These are phyloP conservation scores for Collariella sp. DNA, from an alignment of 495 filamentous ascomycete genomes.

Conservation along the genomic window DNA sequence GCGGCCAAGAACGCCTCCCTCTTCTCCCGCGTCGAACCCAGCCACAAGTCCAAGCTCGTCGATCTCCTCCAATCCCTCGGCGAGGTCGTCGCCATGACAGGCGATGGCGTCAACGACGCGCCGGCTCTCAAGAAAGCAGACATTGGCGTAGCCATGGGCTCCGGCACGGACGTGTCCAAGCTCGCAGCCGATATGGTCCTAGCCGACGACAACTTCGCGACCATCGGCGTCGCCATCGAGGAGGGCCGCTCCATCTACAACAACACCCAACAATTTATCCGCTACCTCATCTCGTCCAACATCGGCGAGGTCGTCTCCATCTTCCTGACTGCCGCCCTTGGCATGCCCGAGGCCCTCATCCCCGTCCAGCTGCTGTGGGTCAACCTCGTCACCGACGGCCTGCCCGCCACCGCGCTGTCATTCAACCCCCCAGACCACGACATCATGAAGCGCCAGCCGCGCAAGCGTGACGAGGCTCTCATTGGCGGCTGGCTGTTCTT, in stretches of 20 bases:
- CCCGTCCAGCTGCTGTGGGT: slow-evolving; percentile 99
- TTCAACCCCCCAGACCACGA: slow-evolving; percentile 98
- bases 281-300: slow-evolving; percentile 97
- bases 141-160: slow-evolving; percentile 98
- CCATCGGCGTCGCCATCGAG: slow-evolving; percentile 91
- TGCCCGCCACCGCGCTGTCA: slow-evolving; percentile 90
- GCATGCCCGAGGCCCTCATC: slow-evolving; percentile 96
- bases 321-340: slow-evolving; percentile 91
- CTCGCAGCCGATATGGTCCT: slow-evolving; percentile 98
- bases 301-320: slow-evolving; percentile 99
- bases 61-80: slow-evolving; percentile 89
- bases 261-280: slow-evolving; percentile 99
- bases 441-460: slow-evolving; percentile 86
- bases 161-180: slow-evolving; percentile 95
- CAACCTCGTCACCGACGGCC: slow-evolving; percentile 95
- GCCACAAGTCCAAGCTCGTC: slow-evolving; percentile 91
- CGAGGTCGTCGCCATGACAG: slow-evolving; percentile 98
- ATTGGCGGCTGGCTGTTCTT: slow-evolving; percentile 96
- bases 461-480: slow-evolving; percentile 84
- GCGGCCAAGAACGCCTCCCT: slow-evolving; percentile 80
- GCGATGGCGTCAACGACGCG: slow-evolving; percentile 98
- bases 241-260: slow-evolving; percentile 98
- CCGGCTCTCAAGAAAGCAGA: slow-evolving; percentile 97
- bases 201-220: slow-evolving; percentile 97
- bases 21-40: slow-evolving; percentile 95